These are phyloP conservation scores for Cucurbita argyrosperma DNA, from an alignment of 306 rosid genomes.

Conservation along the genomic window DNA sequence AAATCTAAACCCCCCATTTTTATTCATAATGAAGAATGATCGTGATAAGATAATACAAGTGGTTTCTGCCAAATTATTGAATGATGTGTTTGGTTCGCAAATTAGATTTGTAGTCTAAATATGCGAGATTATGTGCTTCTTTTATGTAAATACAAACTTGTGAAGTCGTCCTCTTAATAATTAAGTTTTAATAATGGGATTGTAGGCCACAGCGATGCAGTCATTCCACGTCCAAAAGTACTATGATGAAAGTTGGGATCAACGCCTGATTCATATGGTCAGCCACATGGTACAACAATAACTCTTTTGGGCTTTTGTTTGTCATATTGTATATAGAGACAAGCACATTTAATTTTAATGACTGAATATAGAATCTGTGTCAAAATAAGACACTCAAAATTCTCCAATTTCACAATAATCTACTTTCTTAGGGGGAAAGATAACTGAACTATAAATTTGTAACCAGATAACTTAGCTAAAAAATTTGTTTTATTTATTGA, in stretches of 20 bases:
- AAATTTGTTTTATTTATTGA: no score
- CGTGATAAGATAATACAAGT: background rate
- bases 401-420: background rate
- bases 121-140: background rate
- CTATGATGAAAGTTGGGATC: background rate
- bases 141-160: background rate
- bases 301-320: background rate
- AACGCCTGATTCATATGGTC: background rate
- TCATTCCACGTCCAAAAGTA: background rate
- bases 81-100: background rate
- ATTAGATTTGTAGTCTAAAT: background rate
- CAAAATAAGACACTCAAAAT: background rate
- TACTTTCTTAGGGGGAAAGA: background rate
- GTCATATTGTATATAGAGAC: no score
- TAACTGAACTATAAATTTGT: background rate
- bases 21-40: background rate
- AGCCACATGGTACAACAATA: background rate
- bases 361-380: background rate
- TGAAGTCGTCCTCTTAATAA: background rate
- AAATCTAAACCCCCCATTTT: background rate
- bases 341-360: no score
- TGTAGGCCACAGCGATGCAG: background rate
- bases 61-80: background rate
- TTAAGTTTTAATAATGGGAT: background rate
- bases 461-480: no score